Percentiles rank a stretch among this genome's conserved stretches.
Evolutionary conservation across 1,139 yeast genomes (phyloP).

Genomic region (Yamadazyma oceani): DNA sequence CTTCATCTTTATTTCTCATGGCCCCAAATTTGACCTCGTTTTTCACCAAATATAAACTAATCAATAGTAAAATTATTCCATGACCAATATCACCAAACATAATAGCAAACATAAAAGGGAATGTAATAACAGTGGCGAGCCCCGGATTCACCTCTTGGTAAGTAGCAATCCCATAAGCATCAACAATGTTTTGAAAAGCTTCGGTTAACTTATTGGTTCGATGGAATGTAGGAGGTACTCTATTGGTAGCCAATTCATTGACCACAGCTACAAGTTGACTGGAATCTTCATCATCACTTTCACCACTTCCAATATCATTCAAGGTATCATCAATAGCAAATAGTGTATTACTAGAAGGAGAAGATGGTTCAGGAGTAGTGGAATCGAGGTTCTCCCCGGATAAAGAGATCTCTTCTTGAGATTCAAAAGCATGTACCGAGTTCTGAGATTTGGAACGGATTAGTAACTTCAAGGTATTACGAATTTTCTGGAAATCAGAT

Average conservation of each 20-base stretch:
- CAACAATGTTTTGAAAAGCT: slow-evolving; percentile 91
- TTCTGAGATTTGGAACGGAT: slow-evolving; percentile 25
- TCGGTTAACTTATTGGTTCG: slow-evolving; percentile 87
- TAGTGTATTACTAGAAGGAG: slow-evolving; percentile 28
- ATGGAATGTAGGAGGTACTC: slow-evolving; percentile 92
- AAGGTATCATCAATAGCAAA: slow-evolving; percentile 51
- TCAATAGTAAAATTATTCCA: slow-evolving; percentile 76
- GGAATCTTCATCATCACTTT: slow-evolving; percentile 23
- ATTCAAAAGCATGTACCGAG: slow-evolving; percentile 10
- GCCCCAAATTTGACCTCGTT: slow-evolving; percentile 66
- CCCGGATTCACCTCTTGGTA: slow-evolving; percentile 97
- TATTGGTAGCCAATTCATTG: slow-evolving; percentile 75
- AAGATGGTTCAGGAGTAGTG: slow-evolving; percentile 3
- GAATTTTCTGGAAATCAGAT: slow-evolving; percentile 26
- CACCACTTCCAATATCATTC: slow-evolving; percentile 16
- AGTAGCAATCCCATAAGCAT: slow-evolving; percentile 92
- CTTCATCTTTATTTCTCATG: slow-evolving; percentile 80
- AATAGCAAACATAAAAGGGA: slow-evolving; percentile 98
- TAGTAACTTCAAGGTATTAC: slow-evolving; percentile 26
- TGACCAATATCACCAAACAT: slow-evolving; percentile 99
- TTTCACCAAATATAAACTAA: slow-evolving; percentile 66
- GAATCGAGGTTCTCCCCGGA: slow-evolving; percentile 14
- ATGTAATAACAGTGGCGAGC: slow-evolving; percentile 88
- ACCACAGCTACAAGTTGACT: slow-evolving; percentile 55
- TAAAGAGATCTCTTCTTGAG: slow-evolving; percentile 25